A percentile compares a stretch with the other conserved stretches of the same genome.
Conservation (phyloP, 805 yeast species). For the Candida dajiaensis region DNA sequence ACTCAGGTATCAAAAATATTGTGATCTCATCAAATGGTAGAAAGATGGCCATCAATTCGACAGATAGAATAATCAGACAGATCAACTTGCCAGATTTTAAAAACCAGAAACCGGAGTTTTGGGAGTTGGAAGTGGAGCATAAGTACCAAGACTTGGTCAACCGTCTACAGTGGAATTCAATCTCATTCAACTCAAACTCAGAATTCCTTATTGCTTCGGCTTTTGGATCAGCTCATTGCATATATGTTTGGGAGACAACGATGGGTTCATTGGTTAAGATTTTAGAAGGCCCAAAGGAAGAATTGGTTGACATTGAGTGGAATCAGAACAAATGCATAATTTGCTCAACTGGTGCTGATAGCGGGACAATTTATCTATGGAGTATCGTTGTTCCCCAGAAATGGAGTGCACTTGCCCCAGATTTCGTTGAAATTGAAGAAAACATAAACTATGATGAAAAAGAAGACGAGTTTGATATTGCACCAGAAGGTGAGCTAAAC, state of each 20-base stretch:
- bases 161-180: conserved; percentile 81
- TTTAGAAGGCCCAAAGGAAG: conserved; percentile 87
- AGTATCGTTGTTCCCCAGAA: conserved; percentile 76
- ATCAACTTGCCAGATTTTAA: conserved; percentile 35
- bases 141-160: conserved; percentile 89
- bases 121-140: conserved; percentile 64
- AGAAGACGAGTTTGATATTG: conserved; percentile 88
- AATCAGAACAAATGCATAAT: conserved; percentile 68
- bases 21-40: conserved; percentile 52
- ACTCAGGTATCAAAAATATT: conserved; percentile 66
- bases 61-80: conserved; percentile 72
- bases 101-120: conserved; percentile 17
- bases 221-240: conserved; percentile 80
- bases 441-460: conserved; percentile 81
- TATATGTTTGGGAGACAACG: conserved; percentile 88
- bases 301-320: conserved; percentile 83
- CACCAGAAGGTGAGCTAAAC: conserved; percentile 58
- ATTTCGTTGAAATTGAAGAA: conserved; percentile 90
- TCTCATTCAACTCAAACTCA: conserved; percentile 62
- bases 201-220: conserved; percentile 90
- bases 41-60: conserved; percentile 66
- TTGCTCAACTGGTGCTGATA: conserved; percentile 79
- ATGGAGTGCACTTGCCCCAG: conserved; percentile 97
- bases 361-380: conserved; percentile 82
- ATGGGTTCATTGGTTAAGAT: conserved; percentile 87